phyloP scores from a whole-genome alignment of 169 alveolate species.

The Plasmodium gaboni region DNA sequence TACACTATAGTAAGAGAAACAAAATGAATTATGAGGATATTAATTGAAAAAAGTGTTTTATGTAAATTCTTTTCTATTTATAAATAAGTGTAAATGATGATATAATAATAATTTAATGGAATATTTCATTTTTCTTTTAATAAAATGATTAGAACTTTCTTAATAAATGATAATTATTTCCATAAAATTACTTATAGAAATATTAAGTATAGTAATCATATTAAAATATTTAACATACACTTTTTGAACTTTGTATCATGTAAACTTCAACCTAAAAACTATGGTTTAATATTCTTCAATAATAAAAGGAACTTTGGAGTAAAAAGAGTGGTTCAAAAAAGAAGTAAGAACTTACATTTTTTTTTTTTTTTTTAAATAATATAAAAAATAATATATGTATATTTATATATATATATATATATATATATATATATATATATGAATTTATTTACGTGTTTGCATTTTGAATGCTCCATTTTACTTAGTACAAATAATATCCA shows the following conservation, averaged over 20 bases:
- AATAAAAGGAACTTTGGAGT: conserved; percentile 62
- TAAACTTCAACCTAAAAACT: conserved; percentile 16
- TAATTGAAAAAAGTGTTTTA: too few relatives aligned
- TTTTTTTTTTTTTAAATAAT: not conserved
- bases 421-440: not conserved
- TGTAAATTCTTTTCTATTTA: too few relatives aligned
- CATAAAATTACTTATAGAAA: conserved; percentile 25
- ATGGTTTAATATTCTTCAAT: conserved; percentile 24
- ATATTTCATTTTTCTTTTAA: conserved; percentile 15
- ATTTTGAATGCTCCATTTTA: too few relatives aligned
- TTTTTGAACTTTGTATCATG: conserved; percentile 35
- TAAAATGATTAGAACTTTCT: conserved; percentile 34
- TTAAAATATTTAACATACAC: not conserved
- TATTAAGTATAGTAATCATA: conserved; percentile 7
- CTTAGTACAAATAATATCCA: too few relatives aligned
- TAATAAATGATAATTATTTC: conserved; percentile 23
- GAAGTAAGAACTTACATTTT: conserved; percentile 30
- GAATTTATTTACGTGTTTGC: conserved; percentile 5
- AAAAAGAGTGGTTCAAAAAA: conserved; percentile 75
- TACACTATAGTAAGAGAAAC: too few relatives aligned
- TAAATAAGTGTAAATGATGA: conserved; percentile 19
- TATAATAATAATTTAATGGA: conserved; percentile 4
- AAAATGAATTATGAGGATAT: too few relatives aligned
- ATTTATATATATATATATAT: not conserved
- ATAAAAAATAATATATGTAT: not conserved